Evolutionary conservation across 495 filamentous ascomycete species (phyloP).

Genomic region (Xylaria acuta): DNA sequence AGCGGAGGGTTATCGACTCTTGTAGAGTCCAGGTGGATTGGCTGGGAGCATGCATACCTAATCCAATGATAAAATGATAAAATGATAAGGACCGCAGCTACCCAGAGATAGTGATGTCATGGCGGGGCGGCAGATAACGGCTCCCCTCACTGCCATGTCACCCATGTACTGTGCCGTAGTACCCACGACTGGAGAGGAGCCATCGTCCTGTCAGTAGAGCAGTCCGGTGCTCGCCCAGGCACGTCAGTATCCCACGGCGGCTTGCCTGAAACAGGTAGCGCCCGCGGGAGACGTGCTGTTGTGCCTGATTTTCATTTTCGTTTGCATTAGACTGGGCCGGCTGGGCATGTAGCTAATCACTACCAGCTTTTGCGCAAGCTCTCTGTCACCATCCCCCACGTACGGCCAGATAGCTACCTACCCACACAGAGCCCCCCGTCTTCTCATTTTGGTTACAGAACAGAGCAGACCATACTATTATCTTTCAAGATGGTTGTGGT

Average conservation of each 20-base stretch:
- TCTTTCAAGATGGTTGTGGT: slow-evolving; percentile 76
- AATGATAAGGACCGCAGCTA: neutral
- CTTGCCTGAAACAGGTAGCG: slow-evolving; percentile 22
- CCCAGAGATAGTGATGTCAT: slow-evolving; percentile 17
- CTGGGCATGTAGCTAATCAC: slow-evolving; percentile 3
- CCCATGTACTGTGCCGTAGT: neutral
- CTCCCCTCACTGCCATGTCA: neutral
- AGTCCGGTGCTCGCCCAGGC: slow-evolving; percentile 5
- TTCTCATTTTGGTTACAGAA: neutral
- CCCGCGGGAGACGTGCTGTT: slow-evolving; percentile 11
- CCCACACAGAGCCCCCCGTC: neutral
- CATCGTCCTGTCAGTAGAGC: neutral
- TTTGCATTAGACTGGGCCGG: slow-evolving; percentile 15
- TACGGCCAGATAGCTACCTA: neutral
- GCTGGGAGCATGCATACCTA: neutral
- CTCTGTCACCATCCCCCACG: neutral
- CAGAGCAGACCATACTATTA: neutral
- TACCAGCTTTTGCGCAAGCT: slow-evolving; percentile 6
- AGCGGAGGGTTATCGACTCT: neutral
- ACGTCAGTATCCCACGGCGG: neutral
- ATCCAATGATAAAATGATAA: too few species aligned
- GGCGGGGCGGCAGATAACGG: slow-evolving; percentile 15
- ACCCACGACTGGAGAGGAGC: neutral
- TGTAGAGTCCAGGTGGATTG: neutral
- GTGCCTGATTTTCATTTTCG: slow-evolving; percentile 24